Evolutionary conservation across 805 yeast species (phyloP).

Genomic region (Teunomyces atbi): DNA sequence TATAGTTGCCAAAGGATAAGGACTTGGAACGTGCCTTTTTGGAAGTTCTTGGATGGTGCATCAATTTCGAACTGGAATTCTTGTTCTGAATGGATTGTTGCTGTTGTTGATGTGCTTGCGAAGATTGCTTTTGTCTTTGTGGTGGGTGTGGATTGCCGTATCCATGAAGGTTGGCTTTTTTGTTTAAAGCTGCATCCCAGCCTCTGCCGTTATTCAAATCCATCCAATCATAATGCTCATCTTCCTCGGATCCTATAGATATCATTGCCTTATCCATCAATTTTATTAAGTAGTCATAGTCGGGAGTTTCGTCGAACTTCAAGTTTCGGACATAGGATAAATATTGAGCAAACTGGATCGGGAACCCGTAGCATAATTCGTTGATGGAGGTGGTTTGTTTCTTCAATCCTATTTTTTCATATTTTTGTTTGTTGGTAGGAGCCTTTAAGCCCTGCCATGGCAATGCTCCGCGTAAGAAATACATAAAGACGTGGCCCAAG

Average conservation of each 20-base stretch:
- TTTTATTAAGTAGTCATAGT: slow-evolving; percentile 80
- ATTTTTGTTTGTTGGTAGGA: slow-evolving; percentile 95
- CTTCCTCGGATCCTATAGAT: slow-evolving; percentile 61
- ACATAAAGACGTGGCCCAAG: slow-evolving; percentile 93
- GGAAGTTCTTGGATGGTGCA: slow-evolving; percentile 14
- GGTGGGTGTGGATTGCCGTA: slow-evolving; percentile 93
- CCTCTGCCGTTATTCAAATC: slow-evolving; percentile 92
- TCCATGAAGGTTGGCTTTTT: slow-evolving; percentile 92
- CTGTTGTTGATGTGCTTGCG: slow-evolving; percentile 15
- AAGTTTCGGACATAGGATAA: slow-evolving; percentile 83
- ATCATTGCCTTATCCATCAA: slow-evolving; percentile 76
- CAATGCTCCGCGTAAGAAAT: slow-evolving; percentile 87
- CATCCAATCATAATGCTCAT: slow-evolving; percentile 98
- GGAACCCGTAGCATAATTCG: slow-evolving; percentile 85
- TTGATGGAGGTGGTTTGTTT: slow-evolving; percentile 85
- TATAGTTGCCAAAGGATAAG: slow-evolving; percentile 18
- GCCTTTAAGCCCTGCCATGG: slow-evolving; percentile 99
- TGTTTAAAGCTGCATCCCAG: slow-evolving; percentile 87
- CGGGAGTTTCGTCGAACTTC: slow-evolving; percentile 92
- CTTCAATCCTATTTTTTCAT: slow-evolving; percentile 96
- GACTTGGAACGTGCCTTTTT: slow-evolving; percentile 13
- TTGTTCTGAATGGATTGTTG: slow-evolving; percentile 8
- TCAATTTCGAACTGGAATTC: slow-evolving; percentile 8
- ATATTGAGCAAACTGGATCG: slow-evolving; percentile 91
- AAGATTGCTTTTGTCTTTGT: slow-evolving; percentile 14